These are phyloP conservation scores for Cladosporium sp. DNA, from an alignment of 2,329 filamentous ascomycete species.

Conservation along the genomic window DNA sequence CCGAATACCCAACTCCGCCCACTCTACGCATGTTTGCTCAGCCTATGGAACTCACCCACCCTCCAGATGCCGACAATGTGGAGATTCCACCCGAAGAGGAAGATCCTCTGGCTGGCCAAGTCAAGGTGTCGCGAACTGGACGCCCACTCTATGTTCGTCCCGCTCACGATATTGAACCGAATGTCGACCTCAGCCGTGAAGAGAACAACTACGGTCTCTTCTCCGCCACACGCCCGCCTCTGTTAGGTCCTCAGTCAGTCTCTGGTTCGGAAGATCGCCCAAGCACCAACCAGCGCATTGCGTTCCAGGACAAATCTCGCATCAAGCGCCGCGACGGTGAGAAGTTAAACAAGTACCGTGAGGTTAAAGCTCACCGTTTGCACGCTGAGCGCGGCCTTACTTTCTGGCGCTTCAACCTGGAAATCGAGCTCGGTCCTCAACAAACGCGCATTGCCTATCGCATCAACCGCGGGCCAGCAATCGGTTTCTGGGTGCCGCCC, in stretches of 20 bases:
- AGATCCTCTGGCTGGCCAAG: constrained; percentile 82
- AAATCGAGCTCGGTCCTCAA: constrained; percentile 73
- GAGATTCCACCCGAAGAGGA: constrained; percentile 74
- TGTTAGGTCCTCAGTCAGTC: constrained; percentile 24
- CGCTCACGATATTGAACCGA: constrained; percentile 79
- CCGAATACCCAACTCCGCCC: constrained; percentile 74
- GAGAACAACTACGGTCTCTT: constrained; percentile 83
- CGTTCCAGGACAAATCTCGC: constrained; percentile 41
- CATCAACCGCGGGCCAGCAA: constrained; percentile 84
- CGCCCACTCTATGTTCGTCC: constrained; percentile 84
- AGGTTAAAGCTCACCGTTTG: constrained; percentile 75
- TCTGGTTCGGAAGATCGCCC: constrained; percentile 9
- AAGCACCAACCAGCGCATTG: constrained; percentile 28
- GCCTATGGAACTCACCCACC: constrained; percentile 74
- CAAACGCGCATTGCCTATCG: constrained; percentile 91
- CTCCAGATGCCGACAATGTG: constrained; percentile 66
- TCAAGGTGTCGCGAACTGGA: constrained; percentile 79
- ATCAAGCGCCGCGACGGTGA: constrained; percentile 67
- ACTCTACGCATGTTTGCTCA: constrained; percentile 82
- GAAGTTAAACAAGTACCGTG: constrained; percentile 72
- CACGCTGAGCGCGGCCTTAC: constrained; percentile 84
- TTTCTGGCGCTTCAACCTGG: constrained; percentile 96
- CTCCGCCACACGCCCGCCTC: constrained; percentile 47
- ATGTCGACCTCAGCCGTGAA: constrained; percentile 69
- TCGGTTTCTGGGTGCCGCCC: constrained; percentile 92